Evolutionary conservation across 106 monocot species (phyloP), one percentile per base, ranked within the genome.

Genomic region (Posidonia australis): DNA sequence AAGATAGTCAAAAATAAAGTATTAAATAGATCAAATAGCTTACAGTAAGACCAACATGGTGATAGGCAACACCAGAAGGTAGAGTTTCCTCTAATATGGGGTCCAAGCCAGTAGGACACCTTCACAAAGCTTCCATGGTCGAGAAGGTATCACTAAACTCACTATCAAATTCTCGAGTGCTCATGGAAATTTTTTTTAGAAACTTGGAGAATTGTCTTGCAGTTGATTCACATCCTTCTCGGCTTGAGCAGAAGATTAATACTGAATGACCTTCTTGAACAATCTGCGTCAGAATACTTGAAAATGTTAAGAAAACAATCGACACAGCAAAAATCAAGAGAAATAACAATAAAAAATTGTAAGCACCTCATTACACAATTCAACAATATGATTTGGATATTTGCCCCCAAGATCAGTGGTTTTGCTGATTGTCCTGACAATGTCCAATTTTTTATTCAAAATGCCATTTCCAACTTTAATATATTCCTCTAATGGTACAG

Each of bases 21-120:
- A 45, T 24, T 1, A 44, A n/a, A n/a, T n/a, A n/a, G 1, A 26
- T 49, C 25, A 65, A 49, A 49, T 16, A 27, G 60, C 57, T 43
- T 82, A 98, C 96, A 72, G 96, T 98, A 14, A 98, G 85, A 20
- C 96, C 96, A 71, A 91, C 96, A 85, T 98, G 96, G 70, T 98
- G 96, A 81, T 91, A 91, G 22, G 87, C 96, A 64, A 98, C 87
- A 67, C 96, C 96, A 76, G 66, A 81, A 44, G 96, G 90, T 12
- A 98, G 58, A 57, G 91, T 98, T 77, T 90, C 87, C 69, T 83
- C 91, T 28, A 98, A 72, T 54, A 85, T 61, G 43, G 87, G 91
- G 68, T 98, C 96, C 71, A 98, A 68, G 12, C 96, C 96, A 68
- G 82, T 76, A 79, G 96, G 91, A 60, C 74, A 87, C 74, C 74